phyloP scores from a whole-genome alignment of 1,284 basidiomycete species.

The Xerocomus amazonicus region DNA sequence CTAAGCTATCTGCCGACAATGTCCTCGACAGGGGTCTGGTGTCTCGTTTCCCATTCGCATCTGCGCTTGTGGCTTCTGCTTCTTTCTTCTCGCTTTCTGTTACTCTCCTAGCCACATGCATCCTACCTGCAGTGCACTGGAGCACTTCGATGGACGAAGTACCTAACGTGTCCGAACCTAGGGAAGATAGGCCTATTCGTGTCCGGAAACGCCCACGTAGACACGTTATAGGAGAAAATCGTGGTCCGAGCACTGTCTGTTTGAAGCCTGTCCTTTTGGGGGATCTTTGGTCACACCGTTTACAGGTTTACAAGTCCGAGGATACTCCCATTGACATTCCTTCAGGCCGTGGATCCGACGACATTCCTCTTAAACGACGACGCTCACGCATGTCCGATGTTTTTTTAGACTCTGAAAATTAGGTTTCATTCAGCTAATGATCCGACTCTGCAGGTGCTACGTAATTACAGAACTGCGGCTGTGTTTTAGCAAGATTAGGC shows the following conservation, averaged over 20 bases:
- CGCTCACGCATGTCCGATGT: conserved; percentile 37
- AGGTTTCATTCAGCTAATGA: conserved; percentile 11
- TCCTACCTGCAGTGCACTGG: conserved; percentile 45
- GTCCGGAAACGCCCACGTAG: conserved; percentile 27
- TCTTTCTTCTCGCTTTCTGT: conserved; percentile 39
- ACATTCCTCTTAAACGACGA: conserved; percentile 38
- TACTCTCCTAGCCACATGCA: conserved; percentile 41
- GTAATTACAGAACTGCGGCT: conserved; percentile 6
- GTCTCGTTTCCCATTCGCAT: conserved; percentile 64
- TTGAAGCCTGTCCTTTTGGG: background rate
- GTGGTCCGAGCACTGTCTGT: conserved; percentile 23
- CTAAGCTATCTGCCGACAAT: background rate
- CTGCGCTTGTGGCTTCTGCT: conserved; percentile 38
- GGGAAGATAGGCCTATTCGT: conserved; percentile 23
- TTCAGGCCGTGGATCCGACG: conserved; percentile 19
- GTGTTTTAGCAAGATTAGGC: conserved; percentile 23
- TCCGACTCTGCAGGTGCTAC: conserved; percentile 10
- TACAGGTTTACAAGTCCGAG: conserved; percentile 29
- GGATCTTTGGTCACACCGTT: conserved; percentile 16
- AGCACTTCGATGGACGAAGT: conserved; percentile 15
- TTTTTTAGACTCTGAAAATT: conserved; percentile 32
- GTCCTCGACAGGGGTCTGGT: conserved; percentile 52
- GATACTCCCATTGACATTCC: conserved; percentile 24
- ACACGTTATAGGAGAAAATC: conserved; percentile 16
- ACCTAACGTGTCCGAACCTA: conserved; percentile 11